These are phyloP conservation scores for Hansenula lynferdii DNA, from an alignment of 1,139 yeast species.

Conservation along the genomic window DNA sequence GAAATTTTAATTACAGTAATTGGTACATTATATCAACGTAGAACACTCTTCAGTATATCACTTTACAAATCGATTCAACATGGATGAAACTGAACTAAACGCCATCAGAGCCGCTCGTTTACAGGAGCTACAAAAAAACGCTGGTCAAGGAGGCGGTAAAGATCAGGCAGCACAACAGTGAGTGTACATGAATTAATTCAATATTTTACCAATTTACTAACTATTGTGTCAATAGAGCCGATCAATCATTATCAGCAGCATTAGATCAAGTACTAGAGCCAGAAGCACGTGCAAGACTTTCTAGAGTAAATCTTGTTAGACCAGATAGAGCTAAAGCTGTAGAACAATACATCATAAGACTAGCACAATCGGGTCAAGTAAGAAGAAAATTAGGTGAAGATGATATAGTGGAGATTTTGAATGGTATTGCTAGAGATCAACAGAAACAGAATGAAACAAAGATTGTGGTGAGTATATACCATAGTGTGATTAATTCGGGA, in stretches of 20 bases:
- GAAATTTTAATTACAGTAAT: too few species aligned
- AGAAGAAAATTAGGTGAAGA: constrained; percentile 67
- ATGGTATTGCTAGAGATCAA: constrained; percentile 79
- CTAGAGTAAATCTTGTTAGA: constrained; percentile 82
- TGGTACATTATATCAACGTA: too few species aligned
- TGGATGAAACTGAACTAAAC: constrained; percentile 67
- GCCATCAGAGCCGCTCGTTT: constrained; percentile 88
- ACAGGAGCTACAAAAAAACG: constrained; percentile 66
- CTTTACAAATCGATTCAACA: too few species aligned
- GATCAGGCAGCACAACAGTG: constrained; percentile 16
- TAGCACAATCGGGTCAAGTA: constrained; percentile 78
- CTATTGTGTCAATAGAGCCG: constrained; percentile 7
- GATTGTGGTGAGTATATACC: constrained; percentile 44
- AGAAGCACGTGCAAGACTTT: constrained; percentile 81
- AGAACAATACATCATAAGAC: constrained; percentile 70
- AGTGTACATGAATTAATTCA: too few species aligned
- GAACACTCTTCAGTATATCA: too few species aligned
- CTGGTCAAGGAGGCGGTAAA: constrained; percentile 25
- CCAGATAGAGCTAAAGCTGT: constrained; percentile 90
- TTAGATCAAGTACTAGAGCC: constrained; percentile 73
- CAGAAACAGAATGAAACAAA: constrained; percentile 54
- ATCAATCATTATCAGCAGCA: constrained; percentile 22
- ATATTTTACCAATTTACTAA: too few species aligned
- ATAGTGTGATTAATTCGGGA: not conserved
- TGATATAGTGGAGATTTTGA: constrained; percentile 78